Evolutionary conservation across 1,139 yeast genomes (phyloP).

Genomic region (Protomyces macrosporus): DNA sequence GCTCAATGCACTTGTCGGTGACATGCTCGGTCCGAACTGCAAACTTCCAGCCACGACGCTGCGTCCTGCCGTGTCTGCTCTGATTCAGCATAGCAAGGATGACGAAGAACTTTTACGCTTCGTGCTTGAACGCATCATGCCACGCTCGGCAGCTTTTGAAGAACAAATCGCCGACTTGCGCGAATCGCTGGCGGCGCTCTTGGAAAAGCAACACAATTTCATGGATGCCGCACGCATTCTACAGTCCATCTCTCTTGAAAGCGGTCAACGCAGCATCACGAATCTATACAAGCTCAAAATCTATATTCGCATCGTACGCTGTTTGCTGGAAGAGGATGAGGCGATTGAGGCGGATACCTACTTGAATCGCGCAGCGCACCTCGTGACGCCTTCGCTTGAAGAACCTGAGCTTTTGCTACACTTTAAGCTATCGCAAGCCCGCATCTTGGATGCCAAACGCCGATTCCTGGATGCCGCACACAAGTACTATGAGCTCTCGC

Average conservation of each 20-base stretch:
- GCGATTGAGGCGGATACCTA: slow-evolving; percentile 38
- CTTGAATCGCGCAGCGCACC: slow-evolving; percentile 37
- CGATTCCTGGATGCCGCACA: slow-evolving; percentile 39
- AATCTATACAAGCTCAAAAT: slow-evolving; percentile 36
- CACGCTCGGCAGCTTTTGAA: slow-evolving; percentile 35
- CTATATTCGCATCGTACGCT: slow-evolving; percentile 37
- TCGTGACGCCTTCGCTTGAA: slow-evolving; percentile 31
- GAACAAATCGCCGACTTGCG: slow-evolving; percentile 36
- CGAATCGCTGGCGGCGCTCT: slow-evolving; percentile 36
- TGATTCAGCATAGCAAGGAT: background rate
- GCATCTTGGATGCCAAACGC: slow-evolving; percentile 38
- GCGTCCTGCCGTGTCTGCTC: background rate
- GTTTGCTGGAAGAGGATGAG: slow-evolving; percentile 38
- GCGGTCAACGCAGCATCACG: slow-evolving; percentile 34
- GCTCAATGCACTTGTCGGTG: background rate
- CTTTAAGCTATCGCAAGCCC: slow-evolving; percentile 39
- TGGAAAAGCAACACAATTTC: slow-evolving; percentile 34
- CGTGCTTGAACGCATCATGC: slow-evolving; percentile 31
- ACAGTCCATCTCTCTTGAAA: slow-evolving; percentile 34
- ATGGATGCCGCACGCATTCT: slow-evolving; percentile 36
- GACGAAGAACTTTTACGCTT: slow-evolving; percentile 6
- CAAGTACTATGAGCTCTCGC: slow-evolving; percentile 38
- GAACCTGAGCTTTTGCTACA: slow-evolving; percentile 33
- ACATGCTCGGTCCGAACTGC: background rate
- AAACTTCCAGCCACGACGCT: background rate